A percentile compares a stretch with the other conserved stretches of the same genome.
Conservation (phyloP, 2,329 filamentous ascomycete genomes). For the Zasmidium cellare region DNA sequence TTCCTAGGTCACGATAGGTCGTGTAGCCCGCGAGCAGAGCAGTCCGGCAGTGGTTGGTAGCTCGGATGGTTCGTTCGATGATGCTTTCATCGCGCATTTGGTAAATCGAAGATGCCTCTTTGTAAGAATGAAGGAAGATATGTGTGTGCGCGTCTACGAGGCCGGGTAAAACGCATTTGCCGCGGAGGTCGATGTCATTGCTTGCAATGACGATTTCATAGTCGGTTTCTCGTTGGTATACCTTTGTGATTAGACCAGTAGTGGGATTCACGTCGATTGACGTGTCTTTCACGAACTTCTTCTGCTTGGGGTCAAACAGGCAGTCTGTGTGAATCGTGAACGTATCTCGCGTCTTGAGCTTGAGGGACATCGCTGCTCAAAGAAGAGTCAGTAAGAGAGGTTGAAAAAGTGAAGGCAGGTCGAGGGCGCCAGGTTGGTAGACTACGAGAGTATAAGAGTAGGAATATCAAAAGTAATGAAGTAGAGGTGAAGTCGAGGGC, state of each 20-base stretch:
- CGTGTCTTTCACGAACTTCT: constrained; percentile 42
- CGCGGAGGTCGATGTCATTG: constrained; percentile 56
- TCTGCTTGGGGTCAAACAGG: constrained; percentile 50
- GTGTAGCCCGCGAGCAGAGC: constrained; percentile 60
- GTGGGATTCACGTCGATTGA: constrained; percentile 45
- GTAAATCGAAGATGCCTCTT: constrained; percentile 42
- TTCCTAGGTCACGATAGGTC: constrained; percentile 58
- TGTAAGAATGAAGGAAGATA: constrained; percentile 52
- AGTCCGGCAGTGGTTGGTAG: constrained; percentile 53
- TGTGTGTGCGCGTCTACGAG: constrained; percentile 59
- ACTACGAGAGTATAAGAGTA: too few species aligned
- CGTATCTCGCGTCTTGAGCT: constrained; percentile 12
- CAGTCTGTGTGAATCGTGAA: constrained; percentile 46
- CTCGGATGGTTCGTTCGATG: constrained; percentile 58
- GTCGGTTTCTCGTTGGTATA: constrained; percentile 27
- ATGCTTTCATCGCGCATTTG: constrained; percentile 61
- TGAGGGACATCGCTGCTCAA: constrained; percentile 18
- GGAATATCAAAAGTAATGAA: background rate
- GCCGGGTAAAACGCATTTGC: constrained; percentile 53
- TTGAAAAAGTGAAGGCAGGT: background rate
- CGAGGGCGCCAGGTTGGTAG: too few species aligned
- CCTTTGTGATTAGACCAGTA: constrained; percentile 43
- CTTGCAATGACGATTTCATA: constrained; percentile 28
- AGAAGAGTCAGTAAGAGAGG: too few species aligned
- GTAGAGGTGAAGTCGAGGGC: background rate